Evolutionary conservation across 768 basidiomycete species (phyloP).

Genomic region (Suillus weaverae): DNA sequence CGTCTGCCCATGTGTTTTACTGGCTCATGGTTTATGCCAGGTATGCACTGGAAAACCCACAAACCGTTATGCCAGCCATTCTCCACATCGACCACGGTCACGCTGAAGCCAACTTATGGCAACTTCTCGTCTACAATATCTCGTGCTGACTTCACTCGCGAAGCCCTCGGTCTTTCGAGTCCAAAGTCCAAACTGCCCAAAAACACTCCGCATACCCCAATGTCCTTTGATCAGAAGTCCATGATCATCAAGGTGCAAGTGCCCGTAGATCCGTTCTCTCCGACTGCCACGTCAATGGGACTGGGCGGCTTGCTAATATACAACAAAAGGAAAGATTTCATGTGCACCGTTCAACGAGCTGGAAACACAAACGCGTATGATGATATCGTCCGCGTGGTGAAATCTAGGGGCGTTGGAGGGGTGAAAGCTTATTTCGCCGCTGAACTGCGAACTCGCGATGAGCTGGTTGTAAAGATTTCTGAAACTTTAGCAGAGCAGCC

Average conservation of each 20-base stretch:
- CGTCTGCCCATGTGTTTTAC: background rate
- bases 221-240: slow-evolving; percentile 36
- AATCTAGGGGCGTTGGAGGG: slow-evolving; percentile 41
- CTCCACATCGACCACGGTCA: slow-evolving; percentile 41
- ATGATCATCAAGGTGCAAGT: slow-evolving; percentile 58
- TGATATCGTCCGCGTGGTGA: slow-evolving; percentile 38
- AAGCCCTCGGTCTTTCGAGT: slow-evolving; percentile 28
- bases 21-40: slow-evolving; percentile 28
- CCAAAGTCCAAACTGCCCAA: slow-evolving; percentile 18
- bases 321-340: slow-evolving; percentile 53
- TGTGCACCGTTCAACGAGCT: slow-evolving; percentile 39
- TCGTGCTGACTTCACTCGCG: slow-evolving; percentile 32
- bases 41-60: slow-evolving; percentile 47
- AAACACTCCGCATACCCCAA: slow-evolving; percentile 18
- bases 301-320: slow-evolving; percentile 44
- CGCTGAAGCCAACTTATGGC: slow-evolving; percentile 45
- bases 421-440: slow-evolving; percentile 57
- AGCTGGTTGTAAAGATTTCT: slow-evolving; percentile 49
- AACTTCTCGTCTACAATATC: slow-evolving; percentile 20
- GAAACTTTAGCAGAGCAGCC: slow-evolving; percentile 59
- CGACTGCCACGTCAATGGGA: slow-evolving; percentile 5
- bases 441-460: slow-evolving; percentile 46
- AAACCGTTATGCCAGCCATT: slow-evolving; percentile 50
- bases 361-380: slow-evolving; percentile 42
- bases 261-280: slow-evolving; percentile 25